Base-by-base conservation (phyloP, 73 alveolate species). In the Paramecium tetraurelia region DNA sequence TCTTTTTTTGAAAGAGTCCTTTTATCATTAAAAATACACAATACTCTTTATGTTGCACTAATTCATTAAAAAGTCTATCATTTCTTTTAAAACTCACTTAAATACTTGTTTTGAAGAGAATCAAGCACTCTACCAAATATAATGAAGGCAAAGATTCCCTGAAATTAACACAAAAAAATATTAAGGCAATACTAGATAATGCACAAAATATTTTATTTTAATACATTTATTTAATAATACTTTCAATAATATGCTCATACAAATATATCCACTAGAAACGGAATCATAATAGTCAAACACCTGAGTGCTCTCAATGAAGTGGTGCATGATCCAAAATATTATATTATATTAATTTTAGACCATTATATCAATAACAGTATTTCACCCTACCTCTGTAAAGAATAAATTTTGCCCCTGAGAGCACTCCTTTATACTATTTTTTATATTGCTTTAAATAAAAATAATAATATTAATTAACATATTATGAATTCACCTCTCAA, bases 121-220 rank as follows among this genome's bases (percentile, higher is more conserved):
- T 63, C 27, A 63, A 33, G 84, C 84, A 63, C 35, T 63, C 84
- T 31, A 63, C 29, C 24, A 63, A 33, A 63, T 63, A 63, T 16
- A 63, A 12, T 63, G 46, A 20, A 1, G 84, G 84, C 7, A 63
- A 63, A 31, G 84, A 63, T 63, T 27, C 84, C 31, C 48, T 27
- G 29, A 59, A 59, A 20, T 22, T 24, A 59, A 59, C 77, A 20
- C 77, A 59, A 59, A 59, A 59, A 59, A 59, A 63, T 31, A 63
- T 63, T 33, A 63, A 27, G 41, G 84, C 84, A 14, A 63, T 63
- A 63, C 48, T 63, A 27, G 84, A 63, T 63, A 63, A 63, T 27
- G 84, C 84, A 20, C 84, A 63, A 63, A 63, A 63, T 63, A 63
- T 63, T 63, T 63, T 22, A 63, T 63, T 63, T 63, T 63, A 63